phyloP scores from a whole-genome alignment of 306 rosid species.

The Cajanus cajan region DNA sequence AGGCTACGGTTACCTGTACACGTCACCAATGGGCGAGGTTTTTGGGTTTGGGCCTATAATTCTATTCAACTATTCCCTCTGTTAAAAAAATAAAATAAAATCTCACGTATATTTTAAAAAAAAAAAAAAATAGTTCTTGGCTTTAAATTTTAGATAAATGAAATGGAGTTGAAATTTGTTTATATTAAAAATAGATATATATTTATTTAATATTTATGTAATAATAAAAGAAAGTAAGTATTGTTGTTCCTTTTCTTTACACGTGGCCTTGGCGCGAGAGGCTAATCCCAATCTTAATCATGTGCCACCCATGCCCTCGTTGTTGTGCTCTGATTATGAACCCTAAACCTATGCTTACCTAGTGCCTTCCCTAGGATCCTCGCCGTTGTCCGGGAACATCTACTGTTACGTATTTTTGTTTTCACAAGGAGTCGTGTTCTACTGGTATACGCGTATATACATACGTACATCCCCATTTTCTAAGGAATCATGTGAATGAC shows the following conservation, averaged over 20 bases:
- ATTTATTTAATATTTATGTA: too few species aligned
- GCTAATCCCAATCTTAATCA: constrained; percentile 19
- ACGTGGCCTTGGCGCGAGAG: constrained; percentile 26
- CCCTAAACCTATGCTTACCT: too few species aligned
- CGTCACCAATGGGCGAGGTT: constrained; percentile 53
- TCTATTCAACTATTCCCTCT: neutral
- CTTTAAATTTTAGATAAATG: too few species aligned
- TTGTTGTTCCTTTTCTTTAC: neutral
- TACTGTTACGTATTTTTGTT: too few species aligned
- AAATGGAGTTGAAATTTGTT: too few species aligned
- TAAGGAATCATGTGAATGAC: neutral
- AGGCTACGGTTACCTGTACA: constrained; percentile 68
- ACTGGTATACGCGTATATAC: neutral
- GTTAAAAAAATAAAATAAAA: too few species aligned
- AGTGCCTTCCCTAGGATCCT: neutral
- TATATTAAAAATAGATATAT: too few species aligned
- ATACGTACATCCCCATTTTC: neutral
- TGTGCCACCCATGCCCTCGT: neutral
- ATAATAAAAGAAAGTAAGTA: too few species aligned
- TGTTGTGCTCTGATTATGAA: neutral
- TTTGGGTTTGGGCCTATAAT: constrained; percentile 41
- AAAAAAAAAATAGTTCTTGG: too few species aligned
- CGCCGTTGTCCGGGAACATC: too few species aligned
- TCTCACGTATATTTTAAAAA: too few species aligned
- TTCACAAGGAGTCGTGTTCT: neutral